These are phyloP conservation scores for Exophiala aquamarina DNA, from an alignment of 2,329 filamentous ascomycete genomes.

Conservation along the genomic window DNA sequence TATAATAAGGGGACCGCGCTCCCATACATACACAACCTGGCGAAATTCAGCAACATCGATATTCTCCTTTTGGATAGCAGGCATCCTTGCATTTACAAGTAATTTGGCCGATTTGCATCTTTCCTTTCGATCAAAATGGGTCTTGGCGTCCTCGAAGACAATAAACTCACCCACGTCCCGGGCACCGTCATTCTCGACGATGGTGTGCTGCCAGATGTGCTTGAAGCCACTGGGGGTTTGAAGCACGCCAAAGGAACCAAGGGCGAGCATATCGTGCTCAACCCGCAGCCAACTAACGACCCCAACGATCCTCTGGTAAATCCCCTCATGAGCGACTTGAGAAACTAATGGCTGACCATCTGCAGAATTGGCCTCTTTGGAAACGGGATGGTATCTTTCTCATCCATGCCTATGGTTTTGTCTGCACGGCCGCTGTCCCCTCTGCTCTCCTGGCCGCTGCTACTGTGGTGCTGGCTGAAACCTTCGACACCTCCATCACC, in stretches of 20 bases:
- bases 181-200: slow-evolving; percentile 17
- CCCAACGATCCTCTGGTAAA: slow-evolving; percentile 15
- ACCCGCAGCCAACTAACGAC: slow-evolving; percentile 20
- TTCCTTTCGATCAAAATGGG: too few species aligned
- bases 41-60: too few species aligned
- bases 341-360: slow-evolving; percentile 6
- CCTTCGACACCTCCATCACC: too few species aligned
- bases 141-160: too few species aligned
- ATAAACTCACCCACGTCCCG: slow-evolving; percentile 11
- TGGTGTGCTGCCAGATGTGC: not conserved
- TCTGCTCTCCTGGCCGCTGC: slow-evolving; percentile 9
- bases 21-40: too few species aligned
- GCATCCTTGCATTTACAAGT: too few species aligned
- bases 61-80: too few species aligned
- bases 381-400: too few species aligned
- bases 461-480: too few species aligned
- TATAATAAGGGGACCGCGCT: too few species aligned
- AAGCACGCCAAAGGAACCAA: slow-evolving; percentile 21
- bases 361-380: not conserved
- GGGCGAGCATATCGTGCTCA: slow-evolving; percentile 23
- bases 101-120: too few species aligned
- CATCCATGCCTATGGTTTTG: too few species aligned
- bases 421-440: not conserved
- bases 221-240: slow-evolving; percentile 5
- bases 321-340: slow-evolving; percentile 11